Conservation (phyloP, 257 asterid genomes). For the Nemophila menziesii region DNA sequence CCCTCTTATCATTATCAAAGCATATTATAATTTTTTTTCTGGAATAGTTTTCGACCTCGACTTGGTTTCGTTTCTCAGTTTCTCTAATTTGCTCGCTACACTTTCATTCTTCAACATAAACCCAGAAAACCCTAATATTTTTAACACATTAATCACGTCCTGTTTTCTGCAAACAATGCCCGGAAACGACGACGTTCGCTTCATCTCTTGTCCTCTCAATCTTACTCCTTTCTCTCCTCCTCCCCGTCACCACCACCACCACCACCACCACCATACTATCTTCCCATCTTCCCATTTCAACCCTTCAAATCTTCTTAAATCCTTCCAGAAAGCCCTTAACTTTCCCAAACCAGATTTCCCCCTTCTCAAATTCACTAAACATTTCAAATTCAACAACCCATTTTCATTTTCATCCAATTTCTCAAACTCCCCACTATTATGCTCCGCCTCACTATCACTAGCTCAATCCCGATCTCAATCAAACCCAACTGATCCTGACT, state of each 20-base stretch:
- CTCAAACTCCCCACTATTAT: constrained; percentile 34
- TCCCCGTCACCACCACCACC: constrained; percentile 9
- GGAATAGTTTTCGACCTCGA: no score
- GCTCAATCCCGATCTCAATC: constrained; percentile 4
- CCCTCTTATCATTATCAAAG: no score
- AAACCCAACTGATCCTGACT: constrained; percentile 23
- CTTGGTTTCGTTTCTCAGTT: no score
- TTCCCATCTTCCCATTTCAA: background rate
- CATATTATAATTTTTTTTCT: no score
- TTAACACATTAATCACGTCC: no score
- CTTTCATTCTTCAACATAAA: background rate
- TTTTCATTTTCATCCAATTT: constrained; percentile 25
- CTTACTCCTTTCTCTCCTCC: constrained; percentile 30
- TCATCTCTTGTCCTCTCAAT: constrained; percentile 50
- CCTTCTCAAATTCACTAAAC: constrained; percentile 12
- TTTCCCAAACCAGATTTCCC: constrained; percentile 36
- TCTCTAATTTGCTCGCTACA: no score
- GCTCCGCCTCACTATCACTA: constrained; percentile 53
- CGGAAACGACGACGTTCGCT: constrained; percentile 38
- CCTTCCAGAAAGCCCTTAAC: constrained; percentile 19
- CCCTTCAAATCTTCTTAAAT: constrained; percentile 17
- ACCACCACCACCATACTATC: constrained; percentile 7
- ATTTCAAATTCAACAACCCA: constrained; percentile 8
- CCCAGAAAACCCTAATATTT: background rate
- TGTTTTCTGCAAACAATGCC: constrained; percentile 36